Evolutionary conservation across 495 filamentous ascomycete species (phyloP).

Genomic region (Penicillium canescens): DNA sequence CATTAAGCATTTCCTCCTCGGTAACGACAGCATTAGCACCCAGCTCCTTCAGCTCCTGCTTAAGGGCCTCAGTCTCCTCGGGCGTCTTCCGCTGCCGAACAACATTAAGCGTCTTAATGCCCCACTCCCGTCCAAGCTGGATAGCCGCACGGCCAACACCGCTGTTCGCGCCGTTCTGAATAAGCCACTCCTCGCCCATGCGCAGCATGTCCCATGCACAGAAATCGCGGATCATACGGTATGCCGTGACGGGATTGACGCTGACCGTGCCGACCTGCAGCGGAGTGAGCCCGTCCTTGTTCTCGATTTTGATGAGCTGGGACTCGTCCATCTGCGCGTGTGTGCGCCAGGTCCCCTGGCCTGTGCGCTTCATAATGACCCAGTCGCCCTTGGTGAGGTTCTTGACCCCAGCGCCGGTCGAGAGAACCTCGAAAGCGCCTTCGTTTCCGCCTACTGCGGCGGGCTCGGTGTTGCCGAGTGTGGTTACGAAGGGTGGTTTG

Average conservation of each 20-base stretch:
- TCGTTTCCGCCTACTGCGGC: conserved; percentile 85
- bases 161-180: conserved; percentile 95
- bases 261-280: conserved; percentile 80
- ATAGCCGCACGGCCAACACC: conserved; percentile 89
- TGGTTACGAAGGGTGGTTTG: conserved; percentile 69
- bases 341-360: conserved; percentile 91
- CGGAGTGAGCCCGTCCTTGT: conserved; percentile 65
- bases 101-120: conserved; percentile 83
- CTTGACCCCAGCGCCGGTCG: conserved; percentile 59
- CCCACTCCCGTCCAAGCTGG: conserved; percentile 81
- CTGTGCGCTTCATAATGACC: conserved; percentile 80
- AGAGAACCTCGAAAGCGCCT: conserved; percentile 81
- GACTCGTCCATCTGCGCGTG: conserved; percentile 73
- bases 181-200: conserved; percentile 69
- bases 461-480: conserved; percentile 72
- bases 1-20: conserved; percentile 70
- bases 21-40: conserved; percentile 82
- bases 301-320: conserved; percentile 63
- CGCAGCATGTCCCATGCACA: conserved; percentile 56
- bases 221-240: conserved; percentile 88
- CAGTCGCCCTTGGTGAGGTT: conserved; percentile 73
- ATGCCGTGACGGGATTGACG: conserved; percentile 92
- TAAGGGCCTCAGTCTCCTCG: conserved; percentile 64
- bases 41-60: conserved; percentile 65
- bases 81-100: conserved; percentile 65